Evolutionary conservation across 2,329 filamentous ascomycete genomes (phyloP).

Genomic region (Fusarium sp.): DNA sequence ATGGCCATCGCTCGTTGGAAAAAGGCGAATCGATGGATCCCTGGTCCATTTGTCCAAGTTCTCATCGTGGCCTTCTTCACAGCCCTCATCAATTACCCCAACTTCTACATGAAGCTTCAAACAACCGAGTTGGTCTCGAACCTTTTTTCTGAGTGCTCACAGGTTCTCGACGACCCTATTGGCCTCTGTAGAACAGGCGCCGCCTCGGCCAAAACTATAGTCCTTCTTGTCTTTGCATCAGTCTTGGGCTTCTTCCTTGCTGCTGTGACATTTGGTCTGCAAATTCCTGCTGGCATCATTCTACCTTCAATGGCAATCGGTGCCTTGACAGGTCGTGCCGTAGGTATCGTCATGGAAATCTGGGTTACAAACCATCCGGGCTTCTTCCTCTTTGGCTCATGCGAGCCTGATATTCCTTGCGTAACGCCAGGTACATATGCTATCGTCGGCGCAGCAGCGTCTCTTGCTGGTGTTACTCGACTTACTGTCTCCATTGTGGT

Average conservation of each 20-base stretch:
- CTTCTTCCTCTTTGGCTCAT: slow-evolving; percentile 83
- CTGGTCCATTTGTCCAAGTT: slow-evolving; percentile 83
- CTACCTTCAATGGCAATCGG: slow-evolving; percentile 97
- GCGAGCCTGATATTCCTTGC: slow-evolving; percentile 87
- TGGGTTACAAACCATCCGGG: slow-evolving; percentile 82
- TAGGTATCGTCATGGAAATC: slow-evolving; percentile 90
- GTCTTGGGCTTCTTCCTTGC: slow-evolving; percentile 87
- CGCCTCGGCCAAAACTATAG: slow-evolving; percentile 83
- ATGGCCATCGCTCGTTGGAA: slow-evolving; percentile 88
- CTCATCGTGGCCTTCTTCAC: slow-evolving; percentile 82
- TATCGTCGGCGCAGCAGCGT: slow-evolving; percentile 93
- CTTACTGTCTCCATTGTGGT: slow-evolving; percentile 99
- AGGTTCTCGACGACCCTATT: slow-evolving; percentile 85
- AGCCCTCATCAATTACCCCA: slow-evolving; percentile 92
- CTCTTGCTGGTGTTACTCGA: slow-evolving; percentile 91
- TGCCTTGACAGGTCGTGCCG: slow-evolving; percentile 86
- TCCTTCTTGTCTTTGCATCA: slow-evolving; percentile 84
- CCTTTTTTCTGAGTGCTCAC: slow-evolving; percentile 90
- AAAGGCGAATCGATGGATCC: slow-evolving; percentile 72
- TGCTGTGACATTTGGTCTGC: slow-evolving; percentile 89
- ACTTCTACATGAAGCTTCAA: slow-evolving; percentile 95
- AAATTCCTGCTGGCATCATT: slow-evolving; percentile 95
- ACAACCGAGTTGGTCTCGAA: slow-evolving; percentile 90
- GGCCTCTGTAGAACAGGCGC: slow-evolving; percentile 90
- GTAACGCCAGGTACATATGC: slow-evolving; percentile 96